Conservation (phyloP, 208 protist species). For the Leishmania mexicana region DNA sequence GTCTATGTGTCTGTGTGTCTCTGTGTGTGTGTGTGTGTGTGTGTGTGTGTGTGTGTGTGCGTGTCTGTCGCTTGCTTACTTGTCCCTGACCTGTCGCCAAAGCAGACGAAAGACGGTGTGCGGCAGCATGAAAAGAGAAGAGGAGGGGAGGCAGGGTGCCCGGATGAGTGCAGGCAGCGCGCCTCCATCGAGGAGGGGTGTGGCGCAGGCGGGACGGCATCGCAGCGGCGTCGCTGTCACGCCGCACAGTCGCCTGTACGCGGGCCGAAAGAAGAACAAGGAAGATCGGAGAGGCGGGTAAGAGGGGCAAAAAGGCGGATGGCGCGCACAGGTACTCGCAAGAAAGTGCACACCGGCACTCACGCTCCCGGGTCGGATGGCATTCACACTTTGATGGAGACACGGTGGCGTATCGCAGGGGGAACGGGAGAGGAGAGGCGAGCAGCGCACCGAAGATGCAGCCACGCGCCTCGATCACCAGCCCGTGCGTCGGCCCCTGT, state of each 20-base stretch:
- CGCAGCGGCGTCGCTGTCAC: not conserved
- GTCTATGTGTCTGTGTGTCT: not conserved
- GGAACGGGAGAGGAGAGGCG: not conserved
- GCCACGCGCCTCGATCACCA: conserved; percentile 78
- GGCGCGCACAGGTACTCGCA: not conserved
- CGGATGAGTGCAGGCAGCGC: not conserved
- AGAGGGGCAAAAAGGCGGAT: not conserved
- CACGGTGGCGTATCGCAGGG: not conserved
- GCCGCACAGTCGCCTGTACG: not conserved
- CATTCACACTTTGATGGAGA: not conserved
- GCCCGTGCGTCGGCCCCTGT: conserved; percentile 71
- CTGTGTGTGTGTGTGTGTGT: not conserved
- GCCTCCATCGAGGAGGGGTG: no score
- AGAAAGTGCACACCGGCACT: not conserved
- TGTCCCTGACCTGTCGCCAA: not conserved
- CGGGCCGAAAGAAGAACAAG: no score
- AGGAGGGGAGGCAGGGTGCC: not conserved
- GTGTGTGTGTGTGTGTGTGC: conserved; percentile 4
- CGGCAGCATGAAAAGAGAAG: not conserved
- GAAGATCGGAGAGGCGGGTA: no score
- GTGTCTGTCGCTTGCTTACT: not conserved
- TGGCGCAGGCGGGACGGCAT: not conserved
- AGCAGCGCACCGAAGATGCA: conserved; percentile 75
- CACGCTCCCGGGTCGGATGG: not conserved
- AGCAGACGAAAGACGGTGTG: not conserved